phyloP scores from a whole-genome alignment of 2,329 filamentous ascomycete genomes.

The Ceratocystis lukuohia region DNA sequence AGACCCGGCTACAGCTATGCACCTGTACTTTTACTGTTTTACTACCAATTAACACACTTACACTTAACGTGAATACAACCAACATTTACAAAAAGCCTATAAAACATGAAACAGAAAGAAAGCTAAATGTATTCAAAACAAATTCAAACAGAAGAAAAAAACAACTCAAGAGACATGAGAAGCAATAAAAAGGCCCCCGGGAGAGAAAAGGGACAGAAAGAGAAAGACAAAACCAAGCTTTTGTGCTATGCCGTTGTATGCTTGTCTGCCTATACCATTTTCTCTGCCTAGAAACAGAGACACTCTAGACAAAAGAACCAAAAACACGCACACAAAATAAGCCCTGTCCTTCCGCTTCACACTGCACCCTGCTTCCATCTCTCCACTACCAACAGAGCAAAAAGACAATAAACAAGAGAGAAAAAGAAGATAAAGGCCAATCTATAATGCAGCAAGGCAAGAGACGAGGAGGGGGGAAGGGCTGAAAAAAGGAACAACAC shows the following conservation, averaged over 20 bases:
- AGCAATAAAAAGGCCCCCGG: not conserved
- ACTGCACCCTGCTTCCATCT: not conserved
- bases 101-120: slow-evolving; percentile 6
- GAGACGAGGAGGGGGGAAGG: not conserved
- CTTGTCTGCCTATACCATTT: not conserved
- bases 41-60: not conserved
- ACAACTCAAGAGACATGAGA: not conserved
- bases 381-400: not conserved
- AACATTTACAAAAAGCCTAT: slow-evolving; percentile 1
- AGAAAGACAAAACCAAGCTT: not conserved
- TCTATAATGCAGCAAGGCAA: not conserved
- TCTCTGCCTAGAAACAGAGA: not conserved
- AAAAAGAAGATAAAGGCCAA: slow-evolving; percentile 1
- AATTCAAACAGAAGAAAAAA: not conserved
- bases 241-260: not conserved
- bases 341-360: no score
- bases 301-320: not conserved
- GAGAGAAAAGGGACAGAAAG: not conserved
- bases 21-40: slow-evolving; percentile 4
- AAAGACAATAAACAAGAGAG: not conserved
- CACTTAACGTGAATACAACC: not conserved
- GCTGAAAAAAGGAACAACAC: not conserved
- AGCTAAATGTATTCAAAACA: slow-evolving; percentile 12
- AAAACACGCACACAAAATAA: no score
- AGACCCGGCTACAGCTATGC: not conserved